Percentiles rank a stretch among this genome's conserved stretches.
Conservation (phyloP, 2,329 filamentous ascomycete species). For the Zymoseptoria brevis region DNA sequence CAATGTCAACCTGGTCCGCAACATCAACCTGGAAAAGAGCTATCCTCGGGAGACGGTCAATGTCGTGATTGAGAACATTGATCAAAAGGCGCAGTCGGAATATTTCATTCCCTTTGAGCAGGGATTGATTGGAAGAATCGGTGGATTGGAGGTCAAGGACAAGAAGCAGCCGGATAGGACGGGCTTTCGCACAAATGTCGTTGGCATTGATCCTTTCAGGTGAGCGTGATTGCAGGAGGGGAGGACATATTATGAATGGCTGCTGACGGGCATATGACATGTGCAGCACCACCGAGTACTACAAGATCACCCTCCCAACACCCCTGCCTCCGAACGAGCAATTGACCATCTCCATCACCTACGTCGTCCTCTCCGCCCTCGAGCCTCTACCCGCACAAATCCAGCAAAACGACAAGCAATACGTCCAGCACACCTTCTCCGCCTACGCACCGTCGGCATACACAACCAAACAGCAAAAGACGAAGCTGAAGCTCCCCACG, state of each 20-base stretch:
- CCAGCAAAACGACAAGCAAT: conserved; percentile 78
- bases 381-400: conserved; percentile 73
- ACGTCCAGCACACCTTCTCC: conserved; percentile 76
- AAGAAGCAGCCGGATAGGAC: conserved; percentile 67
- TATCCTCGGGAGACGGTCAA: conserved; percentile 88
- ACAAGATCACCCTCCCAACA: conserved; percentile 68
- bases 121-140: conserved; percentile 65
- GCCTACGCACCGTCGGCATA: conserved; percentile 80
- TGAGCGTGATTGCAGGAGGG: conserved; percentile 16
- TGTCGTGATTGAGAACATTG: conserved; percentile 85
- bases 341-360: conserved; percentile 80
- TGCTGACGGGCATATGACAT: conserved; percentile 3
- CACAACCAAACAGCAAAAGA: conserved; percentile 85
- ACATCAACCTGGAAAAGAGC: conserved; percentile 86
- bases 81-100: conserved; percentile 68
- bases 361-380: conserved; percentile 71
- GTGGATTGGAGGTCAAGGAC: conserved; percentile 84
- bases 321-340: conserved; percentile 69
- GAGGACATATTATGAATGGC: background rate
- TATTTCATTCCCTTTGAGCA: conserved; percentile 86
- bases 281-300: conserved; percentile 55
- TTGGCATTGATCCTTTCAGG: conserved; percentile 52
- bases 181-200: conserved; percentile 59
- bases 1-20: conserved; percentile 84
- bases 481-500: conserved; percentile 82